Conservation (phyloP, 1,284 basidiomycete genomes). For the Apiotrichum gamsii region DNA sequence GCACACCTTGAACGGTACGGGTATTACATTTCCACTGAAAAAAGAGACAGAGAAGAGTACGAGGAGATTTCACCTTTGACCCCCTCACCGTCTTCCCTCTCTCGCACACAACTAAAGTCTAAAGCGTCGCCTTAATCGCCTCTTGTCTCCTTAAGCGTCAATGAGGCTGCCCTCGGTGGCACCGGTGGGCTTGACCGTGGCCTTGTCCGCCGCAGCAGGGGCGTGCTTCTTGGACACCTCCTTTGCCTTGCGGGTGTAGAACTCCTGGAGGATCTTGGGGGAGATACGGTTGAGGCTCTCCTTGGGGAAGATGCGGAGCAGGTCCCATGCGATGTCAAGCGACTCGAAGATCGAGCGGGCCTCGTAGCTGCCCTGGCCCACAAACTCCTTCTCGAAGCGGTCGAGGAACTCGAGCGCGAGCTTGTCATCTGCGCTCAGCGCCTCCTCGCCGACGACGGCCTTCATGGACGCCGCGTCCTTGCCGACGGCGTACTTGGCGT, state of each 20-base stretch:
- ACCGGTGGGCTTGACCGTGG: slow-evolving; percentile 1
- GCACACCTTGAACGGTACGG: too few relatives aligned
- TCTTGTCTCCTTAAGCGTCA: background rate
- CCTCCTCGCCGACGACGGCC: slow-evolving; percentile 98
- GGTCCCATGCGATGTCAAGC: slow-evolving; percentile 92
- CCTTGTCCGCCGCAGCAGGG: background rate
- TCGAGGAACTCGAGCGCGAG: slow-evolving; percentile 81
- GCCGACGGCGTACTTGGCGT: slow-evolving; percentile 95
- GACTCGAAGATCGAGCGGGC: slow-evolving; percentile 95
- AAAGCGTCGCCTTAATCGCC: too few relatives aligned
- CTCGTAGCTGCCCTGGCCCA: slow-evolving; percentile 93
- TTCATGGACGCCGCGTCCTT: slow-evolving; percentile 98
- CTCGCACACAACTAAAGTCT: too few relatives aligned
- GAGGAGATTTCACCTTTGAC: too few relatives aligned
- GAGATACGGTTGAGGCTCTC: slow-evolving; percentile 95
- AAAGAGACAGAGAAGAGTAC: too few relatives aligned
- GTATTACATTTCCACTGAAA: too few relatives aligned
- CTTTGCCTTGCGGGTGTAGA: slow-evolving; percentile 22
- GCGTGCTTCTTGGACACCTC: slow-evolving; percentile 8
- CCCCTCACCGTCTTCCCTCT: too few relatives aligned
- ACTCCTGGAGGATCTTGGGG: slow-evolving; percentile 51
- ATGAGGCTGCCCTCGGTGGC: slow-evolving; percentile 17
- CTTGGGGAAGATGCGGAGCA: slow-evolving; percentile 97
- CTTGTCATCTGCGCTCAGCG: slow-evolving; percentile 59
- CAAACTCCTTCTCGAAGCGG: slow-evolving; percentile 91